Evolutionary conservation across 768 basidiomycete genomes (phyloP), one percentile per base, ranked within the genome.

Genomic region (Russula sp.): DNA sequence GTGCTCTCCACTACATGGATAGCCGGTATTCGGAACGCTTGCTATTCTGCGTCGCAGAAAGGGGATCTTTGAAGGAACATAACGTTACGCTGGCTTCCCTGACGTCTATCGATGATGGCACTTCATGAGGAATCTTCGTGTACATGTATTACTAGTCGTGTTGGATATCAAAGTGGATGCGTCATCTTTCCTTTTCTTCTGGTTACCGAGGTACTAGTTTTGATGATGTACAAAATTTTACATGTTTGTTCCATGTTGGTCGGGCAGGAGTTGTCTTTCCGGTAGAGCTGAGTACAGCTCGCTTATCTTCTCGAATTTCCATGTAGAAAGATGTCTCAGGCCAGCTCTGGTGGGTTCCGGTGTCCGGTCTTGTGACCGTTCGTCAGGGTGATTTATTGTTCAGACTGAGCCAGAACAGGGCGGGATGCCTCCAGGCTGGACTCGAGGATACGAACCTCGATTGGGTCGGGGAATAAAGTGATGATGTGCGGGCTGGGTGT

Each of bases 81-180:
- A 11, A 38, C 14, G 57, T 14, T 41, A 35, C 11, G 29, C 46
- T 16, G 34, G 16, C 9, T 4, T 32, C 25, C 18, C 9, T 41
- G 6, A 56, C 22, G 35, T 50, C 38, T 49, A 25, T 41, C 13
- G 2, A 38, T 51, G 18, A 51, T 43, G 25, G 34, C 5, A 16
- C 13, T 22, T 51, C 34, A 51, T n/a, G 48, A 50, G 29, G 43
- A 35, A 57, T 39, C n/a, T 47, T 38, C 25, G 3, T 29, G 25
- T 38, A 22, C 56, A 22, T 61, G 53, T 62, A 63, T 49, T 49
- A 59, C 46, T 54, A 54, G 57, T 48, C 14, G 20, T 35, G 45
- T 32, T 49, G 38, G 39, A 42, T 51, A 45, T 45, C 7, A 18
- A 49, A 35, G 46, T 45, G 41, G 38, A 57, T 63, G 43, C 25